A percentile compares a stretch with the other conserved stretches of the same genome.
These are phyloP conservation scores for Hymenoscyphus scutula DNA, from an alignment of 2,329 filamentous ascomycete species.

Conservation along the genomic window DNA sequence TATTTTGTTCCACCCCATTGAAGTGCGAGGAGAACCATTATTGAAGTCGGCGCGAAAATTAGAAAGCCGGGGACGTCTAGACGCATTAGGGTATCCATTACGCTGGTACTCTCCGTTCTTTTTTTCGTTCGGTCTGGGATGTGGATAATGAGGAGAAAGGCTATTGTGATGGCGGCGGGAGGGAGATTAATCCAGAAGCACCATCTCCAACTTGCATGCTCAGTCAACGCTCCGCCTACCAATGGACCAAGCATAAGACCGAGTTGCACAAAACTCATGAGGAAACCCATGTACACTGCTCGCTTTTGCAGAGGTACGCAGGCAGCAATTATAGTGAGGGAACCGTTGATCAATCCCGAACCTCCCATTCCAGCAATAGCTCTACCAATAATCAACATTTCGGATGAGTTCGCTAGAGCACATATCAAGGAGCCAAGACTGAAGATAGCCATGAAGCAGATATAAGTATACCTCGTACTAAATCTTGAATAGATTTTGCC, in stretches of 20 bases:
- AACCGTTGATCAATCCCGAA: conserved; percentile 51
- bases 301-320: conserved; percentile 26
- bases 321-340: conserved; percentile 49
- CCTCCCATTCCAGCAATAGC: conserved; percentile 53
- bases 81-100: conserved; percentile 22
- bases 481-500: conserved; percentile 51
- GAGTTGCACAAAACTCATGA: conserved; percentile 26
- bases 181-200: conserved; percentile 44
- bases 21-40: conserved; percentile 38
- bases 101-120: conserved; percentile 4
- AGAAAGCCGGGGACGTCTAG: conserved; percentile 38
- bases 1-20: conserved; percentile 38
- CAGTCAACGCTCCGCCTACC: conserved; percentile 37
- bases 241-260: conserved; percentile 34
- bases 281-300: conserved; percentile 24
- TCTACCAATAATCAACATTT: conserved; percentile 54
- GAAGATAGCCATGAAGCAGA: conserved; percentile 48
- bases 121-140: conserved; percentile 29
- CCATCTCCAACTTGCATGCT: conserved; percentile 38
- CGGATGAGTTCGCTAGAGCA: conserved; percentile 46
- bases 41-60: conserved; percentile 36
- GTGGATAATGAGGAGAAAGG: conserved; percentile 40
- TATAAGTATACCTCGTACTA: conserved; percentile 40
- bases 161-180: conserved; percentile 37
- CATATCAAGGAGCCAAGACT: conserved; percentile 57